Conservation (phyloP, 2,329 filamentous ascomycete genomes). For the Clonostachys rhizophaga region DNA sequence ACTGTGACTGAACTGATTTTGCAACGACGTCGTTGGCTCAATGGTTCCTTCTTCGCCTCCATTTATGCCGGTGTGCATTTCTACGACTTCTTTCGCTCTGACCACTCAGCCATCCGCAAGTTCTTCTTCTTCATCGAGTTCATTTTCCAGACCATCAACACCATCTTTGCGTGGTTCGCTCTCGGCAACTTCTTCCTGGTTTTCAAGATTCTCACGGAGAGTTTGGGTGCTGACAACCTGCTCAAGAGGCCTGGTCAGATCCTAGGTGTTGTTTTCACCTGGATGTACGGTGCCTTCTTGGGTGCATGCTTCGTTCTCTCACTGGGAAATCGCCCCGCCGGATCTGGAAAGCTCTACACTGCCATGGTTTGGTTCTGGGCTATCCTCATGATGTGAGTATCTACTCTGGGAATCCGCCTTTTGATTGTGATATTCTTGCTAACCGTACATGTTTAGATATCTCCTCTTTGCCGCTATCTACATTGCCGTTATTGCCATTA, state of each 20-base stretch:
- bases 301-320: slow-evolving; percentile 94
- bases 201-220: slow-evolving; percentile 92
- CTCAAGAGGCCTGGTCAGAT: slow-evolving; percentile 75
- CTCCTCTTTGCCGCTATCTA: slow-evolving; percentile 93
- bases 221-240: slow-evolving; percentile 64
- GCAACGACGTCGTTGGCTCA: slow-evolving; percentile 94
- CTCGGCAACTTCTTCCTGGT: slow-evolving; percentile 99
- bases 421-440: slow-evolving; percentile 6
- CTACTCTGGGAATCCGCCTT: neutral
- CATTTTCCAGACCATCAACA: slow-evolving; percentile 88
- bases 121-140: slow-evolving; percentile 90
- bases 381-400: slow-evolving; percentile 78
- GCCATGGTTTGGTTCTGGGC: slow-evolving; percentile 99
- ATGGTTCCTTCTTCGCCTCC: slow-evolving; percentile 96
- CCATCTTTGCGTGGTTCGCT: slow-evolving; percentile 98
- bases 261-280: slow-evolving; percentile 87
- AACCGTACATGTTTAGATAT: slow-evolving; percentile 48
- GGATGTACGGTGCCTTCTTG: slow-evolving; percentile 87
- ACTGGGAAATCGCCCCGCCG: slow-evolving; percentile 90
- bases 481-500: slow-evolving; percentile 84
- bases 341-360: slow-evolving; percentile 90
- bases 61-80: slow-evolving; percentile 94
- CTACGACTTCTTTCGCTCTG: slow-evolving; percentile 91
- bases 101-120: slow-evolving; percentile 84
- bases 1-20: slow-evolving; percentile 92